phyloP scores from a whole-genome alignment of 805 yeast species.

The Candida nanaspora region DNA sequence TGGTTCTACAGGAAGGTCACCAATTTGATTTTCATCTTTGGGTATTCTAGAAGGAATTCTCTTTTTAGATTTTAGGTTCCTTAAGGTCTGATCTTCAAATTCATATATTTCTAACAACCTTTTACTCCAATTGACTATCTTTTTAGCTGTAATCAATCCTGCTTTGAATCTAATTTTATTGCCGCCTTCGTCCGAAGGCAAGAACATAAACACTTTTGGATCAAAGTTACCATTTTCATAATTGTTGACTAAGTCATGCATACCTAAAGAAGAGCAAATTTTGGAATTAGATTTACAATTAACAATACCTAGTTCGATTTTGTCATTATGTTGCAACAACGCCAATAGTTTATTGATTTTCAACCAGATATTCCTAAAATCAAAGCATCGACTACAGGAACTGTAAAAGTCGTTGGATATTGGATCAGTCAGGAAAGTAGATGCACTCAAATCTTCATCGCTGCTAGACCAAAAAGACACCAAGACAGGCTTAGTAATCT shows the following conservation, averaged over 20 bases:
- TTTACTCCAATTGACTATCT: constrained; percentile 35
- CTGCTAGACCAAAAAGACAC: constrained; percentile 63
- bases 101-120: constrained; percentile 41
- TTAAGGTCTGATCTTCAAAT: constrained; percentile 24
- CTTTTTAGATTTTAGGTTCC: constrained; percentile 17
- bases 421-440: constrained; percentile 26
- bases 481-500: constrained; percentile 40
- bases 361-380: constrained; percentile 52
- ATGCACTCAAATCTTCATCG: constrained; percentile 29
- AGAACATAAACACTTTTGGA: constrained; percentile 28
- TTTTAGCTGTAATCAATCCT: constrained; percentile 16
- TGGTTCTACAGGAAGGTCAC: constrained; percentile 28
- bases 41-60: constrained; percentile 5
- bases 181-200: constrained; percentile 46
- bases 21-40: constrained; percentile 9
- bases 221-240: constrained; percentile 3
- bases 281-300: constrained; percentile 41
- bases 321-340: constrained; percentile 4
- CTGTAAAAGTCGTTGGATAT: constrained; percentile 30
- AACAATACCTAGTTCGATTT: constrained; percentile 39
- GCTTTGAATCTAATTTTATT: constrained; percentile 38
- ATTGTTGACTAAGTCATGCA: constrained; percentile 23
- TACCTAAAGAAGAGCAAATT: constrained; percentile 47
- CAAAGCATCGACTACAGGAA: constrained; percentile 42
- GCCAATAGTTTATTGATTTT: constrained; percentile 41